phyloP scores from a whole-genome alignment of 2,329 filamentous ascomycete species.

The Fusarium concolor region DNA sequence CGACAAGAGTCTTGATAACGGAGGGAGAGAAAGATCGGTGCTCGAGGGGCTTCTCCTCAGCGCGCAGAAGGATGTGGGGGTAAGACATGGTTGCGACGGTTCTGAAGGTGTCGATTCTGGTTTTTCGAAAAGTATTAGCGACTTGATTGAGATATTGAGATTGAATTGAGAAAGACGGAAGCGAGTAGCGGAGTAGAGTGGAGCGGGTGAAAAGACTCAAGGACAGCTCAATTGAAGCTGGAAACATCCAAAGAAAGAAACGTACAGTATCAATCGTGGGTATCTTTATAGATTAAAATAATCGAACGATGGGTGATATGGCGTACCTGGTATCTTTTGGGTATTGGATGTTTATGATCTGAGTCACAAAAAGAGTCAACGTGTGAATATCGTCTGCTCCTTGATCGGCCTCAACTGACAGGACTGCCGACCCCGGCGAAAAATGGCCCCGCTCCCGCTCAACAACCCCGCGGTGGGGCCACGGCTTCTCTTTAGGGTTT shows the following conservation, averaged over 20 bases:
- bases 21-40: conserved; percentile 54
- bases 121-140: conserved; percentile 19
- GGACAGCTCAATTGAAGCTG: conserved; percentile 5
- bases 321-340: conserved; percentile 12
- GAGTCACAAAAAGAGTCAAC: conserved; percentile 40
- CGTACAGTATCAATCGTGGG: neutral
- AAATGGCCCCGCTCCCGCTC: conserved; percentile 41
- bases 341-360: conserved; percentile 23
- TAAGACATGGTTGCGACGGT: conserved; percentile 46
- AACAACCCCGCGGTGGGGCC: conserved; percentile 24
- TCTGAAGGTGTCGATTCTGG: conserved; percentile 11
- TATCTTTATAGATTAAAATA: neutral
- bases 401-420: conserved; percentile 25
- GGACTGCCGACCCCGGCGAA: conserved; percentile 24
- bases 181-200: neutral
- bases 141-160: neutral
- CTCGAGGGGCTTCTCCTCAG: conserved; percentile 68
- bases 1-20: conserved; percentile 65
- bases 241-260: neutral
- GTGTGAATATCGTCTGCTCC: conserved; percentile 23
- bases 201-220: conserved; percentile 9
- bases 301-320: conserved; percentile 1
- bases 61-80: conserved; percentile 62
- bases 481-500: conserved; percentile 6
- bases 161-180: neutral